These are phyloP conservation scores for Penicillium herquei DNA, from an alignment of 495 filamentous ascomycete genomes.

Conservation along the genomic window DNA sequence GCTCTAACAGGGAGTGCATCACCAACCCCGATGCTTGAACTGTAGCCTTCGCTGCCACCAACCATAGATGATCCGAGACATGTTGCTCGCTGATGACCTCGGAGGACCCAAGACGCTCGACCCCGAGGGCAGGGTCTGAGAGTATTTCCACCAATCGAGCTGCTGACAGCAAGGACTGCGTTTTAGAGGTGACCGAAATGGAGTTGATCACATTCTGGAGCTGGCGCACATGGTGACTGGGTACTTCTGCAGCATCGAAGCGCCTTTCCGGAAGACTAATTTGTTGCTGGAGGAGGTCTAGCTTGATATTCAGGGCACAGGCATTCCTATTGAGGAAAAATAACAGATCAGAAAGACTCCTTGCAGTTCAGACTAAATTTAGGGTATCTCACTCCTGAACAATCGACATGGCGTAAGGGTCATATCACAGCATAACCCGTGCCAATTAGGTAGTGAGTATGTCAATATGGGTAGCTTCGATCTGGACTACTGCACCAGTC, in stretches of 20 bases:
- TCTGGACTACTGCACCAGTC: neutral
- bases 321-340: conserved; percentile 60
- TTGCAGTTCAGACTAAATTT: neutral
- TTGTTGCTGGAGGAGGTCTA: conserved; percentile 70
- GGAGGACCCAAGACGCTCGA: neutral
- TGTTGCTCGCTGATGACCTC: conserved; percentile 31
- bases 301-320: conserved; percentile 69
- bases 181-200: conserved; percentile 64
- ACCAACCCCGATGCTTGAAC: conserved; percentile 79
- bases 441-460: no score
- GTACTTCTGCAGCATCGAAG: conserved; percentile 20
- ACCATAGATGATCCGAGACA: conserved; percentile 80
- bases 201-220: conserved; percentile 65
- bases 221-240: conserved; percentile 19
- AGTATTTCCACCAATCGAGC: conserved; percentile 58
- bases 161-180: conserved; percentile 49
- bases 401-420: conserved; percentile 22
- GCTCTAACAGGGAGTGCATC: conserved; percentile 68
- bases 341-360: conserved; percentile 3
- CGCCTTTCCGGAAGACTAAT: conserved; percentile 17
- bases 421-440: neutral
- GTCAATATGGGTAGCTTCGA: no score
- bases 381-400: conserved; percentile 19
- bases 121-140: conserved; percentile 48
- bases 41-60: conserved; percentile 81